A percentile compares a stretch with the other conserved stretches of the same genome.
Evolutionary conservation across 2,329 filamentous ascomycete species (phyloP).

Genomic region (Daldinia sp.): DNA sequence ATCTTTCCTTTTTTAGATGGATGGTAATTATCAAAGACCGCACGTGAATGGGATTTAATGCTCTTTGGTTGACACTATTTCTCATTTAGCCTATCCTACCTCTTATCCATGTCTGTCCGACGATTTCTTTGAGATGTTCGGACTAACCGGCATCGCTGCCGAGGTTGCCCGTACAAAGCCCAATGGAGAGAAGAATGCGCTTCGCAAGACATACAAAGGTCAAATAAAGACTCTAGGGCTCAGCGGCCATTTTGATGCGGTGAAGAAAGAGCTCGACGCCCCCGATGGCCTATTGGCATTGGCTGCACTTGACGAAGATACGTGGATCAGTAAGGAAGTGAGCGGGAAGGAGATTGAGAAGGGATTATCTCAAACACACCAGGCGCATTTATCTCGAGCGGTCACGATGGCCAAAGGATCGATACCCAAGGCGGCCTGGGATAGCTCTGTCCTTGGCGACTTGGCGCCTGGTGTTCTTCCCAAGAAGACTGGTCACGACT

Average conservation of each 20-base stretch:
- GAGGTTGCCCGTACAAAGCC: conserved; percentile 70
- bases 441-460: conserved; percentile 66
- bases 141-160: conserved; percentile 63
- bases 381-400: conserved; percentile 58
- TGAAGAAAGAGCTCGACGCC: conserved; percentile 62
- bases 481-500: conserved; percentile 50
- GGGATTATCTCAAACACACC: conserved; percentile 58
- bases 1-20: conserved; percentile 34
- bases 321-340: conserved; percentile 64
- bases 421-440: conserved; percentile 64
- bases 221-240: conserved; percentile 71
- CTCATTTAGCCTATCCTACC: conserved; percentile 57
- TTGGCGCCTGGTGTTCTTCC: conserved; percentile 54
- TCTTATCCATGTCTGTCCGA: conserved; percentile 59
- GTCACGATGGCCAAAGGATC: conserved; percentile 65
- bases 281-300: conserved; percentile 63
- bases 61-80: conserved; percentile 55
- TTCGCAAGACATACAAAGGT: conserved; percentile 74
- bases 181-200: conserved; percentile 72
- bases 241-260: conserved; percentile 67
- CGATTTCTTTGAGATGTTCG: conserved; percentile 68
- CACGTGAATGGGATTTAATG: conserved; percentile 40
- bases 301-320: conserved; percentile 60
- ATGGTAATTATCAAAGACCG: conserved; percentile 17
- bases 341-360: conserved; percentile 63